phyloP scores from a whole-genome alignment of 2,329 filamentous ascomycete species.

The Dactylonectria estremocensis region DNA sequence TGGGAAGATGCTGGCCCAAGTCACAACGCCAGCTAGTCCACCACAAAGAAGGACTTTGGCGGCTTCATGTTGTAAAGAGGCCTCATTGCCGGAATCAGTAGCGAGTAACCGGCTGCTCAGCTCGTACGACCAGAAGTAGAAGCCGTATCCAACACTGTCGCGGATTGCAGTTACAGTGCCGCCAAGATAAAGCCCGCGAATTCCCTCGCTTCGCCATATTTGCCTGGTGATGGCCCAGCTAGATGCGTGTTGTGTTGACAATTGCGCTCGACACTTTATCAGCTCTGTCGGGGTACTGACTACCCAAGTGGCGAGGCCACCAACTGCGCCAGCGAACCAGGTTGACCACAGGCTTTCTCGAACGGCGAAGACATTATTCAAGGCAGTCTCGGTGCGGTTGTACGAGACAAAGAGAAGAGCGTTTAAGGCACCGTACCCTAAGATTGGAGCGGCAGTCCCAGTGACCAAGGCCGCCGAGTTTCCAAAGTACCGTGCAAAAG shows the following conservation, averaged over 20 bases:
- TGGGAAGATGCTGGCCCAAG: slow-evolving; percentile 93
- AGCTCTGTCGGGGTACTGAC: slow-evolving; percentile 92
- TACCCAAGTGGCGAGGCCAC: slow-evolving; percentile 88
- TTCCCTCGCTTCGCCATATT: slow-evolving; percentile 70
- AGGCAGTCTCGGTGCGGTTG: slow-evolving; percentile 81
- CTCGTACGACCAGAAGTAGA: slow-evolving; percentile 97
- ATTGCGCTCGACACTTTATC: slow-evolving; percentile 89
- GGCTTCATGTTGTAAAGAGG: slow-evolving; percentile 60
- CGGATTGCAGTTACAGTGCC: slow-evolving; percentile 85
- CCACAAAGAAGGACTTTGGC: slow-evolving; percentile 84
- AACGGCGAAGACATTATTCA: slow-evolving; percentile 61
- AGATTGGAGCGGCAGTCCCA: slow-evolving; percentile 86
- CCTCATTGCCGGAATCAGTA: slow-evolving; percentile 34
- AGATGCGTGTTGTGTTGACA: slow-evolving; percentile 65
- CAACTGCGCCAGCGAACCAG: slow-evolving; percentile 85
- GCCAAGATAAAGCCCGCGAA: slow-evolving; percentile 84
- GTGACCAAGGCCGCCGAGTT: slow-evolving; percentile 61
- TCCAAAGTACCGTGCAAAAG: slow-evolving; percentile 37
- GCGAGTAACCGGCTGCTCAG: slow-evolving; percentile 73
- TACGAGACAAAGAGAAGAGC: slow-evolving; percentile 92
- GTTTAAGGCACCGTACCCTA: slow-evolving; percentile 93
- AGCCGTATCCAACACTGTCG: slow-evolving; percentile 94
- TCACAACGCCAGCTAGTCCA: slow-evolving; percentile 87
- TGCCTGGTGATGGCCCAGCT: slow-evolving; percentile 76
- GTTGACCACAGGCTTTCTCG: slow-evolving; percentile 73